phyloP scores from a whole-genome alignment of 805 yeast species.

The Saccharomycopsis vini region DNA sequence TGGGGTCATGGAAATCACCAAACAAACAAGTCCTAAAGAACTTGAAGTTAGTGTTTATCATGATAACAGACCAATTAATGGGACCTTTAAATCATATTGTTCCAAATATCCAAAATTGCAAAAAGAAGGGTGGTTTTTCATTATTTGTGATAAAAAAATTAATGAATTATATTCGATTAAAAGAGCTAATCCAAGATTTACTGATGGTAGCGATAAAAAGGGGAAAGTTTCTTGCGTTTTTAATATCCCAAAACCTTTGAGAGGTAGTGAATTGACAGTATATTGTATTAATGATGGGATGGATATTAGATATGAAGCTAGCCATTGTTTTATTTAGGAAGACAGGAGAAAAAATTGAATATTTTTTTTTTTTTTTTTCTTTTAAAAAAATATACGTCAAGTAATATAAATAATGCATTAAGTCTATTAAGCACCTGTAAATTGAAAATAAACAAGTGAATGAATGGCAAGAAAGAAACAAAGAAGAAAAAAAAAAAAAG shows the following conservation, averaged over 20 bases:
- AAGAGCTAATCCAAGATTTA: conserved; percentile 57
- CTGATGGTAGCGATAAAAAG: conserved; percentile 11
- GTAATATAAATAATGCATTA: neutral
- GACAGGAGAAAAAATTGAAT: neutral
- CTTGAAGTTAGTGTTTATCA: conserved; percentile 45
- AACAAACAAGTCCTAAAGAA: conserved; percentile 29
- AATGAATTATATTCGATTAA: conserved; percentile 58
- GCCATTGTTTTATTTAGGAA: conserved; percentile 18
- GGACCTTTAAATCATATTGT: conserved; percentile 60
- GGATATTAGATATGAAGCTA: conserved; percentile 37
- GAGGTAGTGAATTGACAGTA: conserved; percentile 38
- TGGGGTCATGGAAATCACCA: conserved; percentile 34
- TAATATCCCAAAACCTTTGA: conserved; percentile 28
- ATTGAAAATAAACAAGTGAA: neutral
- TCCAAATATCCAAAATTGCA: conserved; percentile 86
- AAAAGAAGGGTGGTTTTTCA: conserved; percentile 86
- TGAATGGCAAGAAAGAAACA: neutral
- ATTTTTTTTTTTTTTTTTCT: neutral
- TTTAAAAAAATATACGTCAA: too few relatives aligned
- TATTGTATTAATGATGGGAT: conserved; percentile 59
- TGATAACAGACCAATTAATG: conserved; percentile 35
- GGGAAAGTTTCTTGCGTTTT: conserved; percentile 1
- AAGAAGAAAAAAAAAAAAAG: neutral
- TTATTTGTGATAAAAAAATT: conserved; percentile 41
- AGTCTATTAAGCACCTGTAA: neutral